Conservation (phyloP, 805 yeast species). For the Starmerella bombicola region DNA sequence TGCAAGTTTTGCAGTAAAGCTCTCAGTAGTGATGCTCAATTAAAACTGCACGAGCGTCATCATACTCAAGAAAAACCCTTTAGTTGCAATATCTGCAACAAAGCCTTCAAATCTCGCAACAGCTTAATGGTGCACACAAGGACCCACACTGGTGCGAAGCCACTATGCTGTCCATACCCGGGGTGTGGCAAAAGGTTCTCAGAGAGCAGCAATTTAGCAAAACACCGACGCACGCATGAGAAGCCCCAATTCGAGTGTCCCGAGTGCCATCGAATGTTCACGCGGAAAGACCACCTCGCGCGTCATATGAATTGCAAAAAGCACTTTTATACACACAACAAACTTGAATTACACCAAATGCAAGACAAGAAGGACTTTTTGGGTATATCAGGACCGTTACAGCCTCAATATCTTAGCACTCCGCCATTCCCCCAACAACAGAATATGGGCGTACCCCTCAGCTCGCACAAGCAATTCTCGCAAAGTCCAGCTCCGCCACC, state of each 20-base stretch:
- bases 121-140: constrained; percentile 73
- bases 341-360: too few species aligned
- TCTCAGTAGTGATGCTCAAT: constrained; percentile 66
- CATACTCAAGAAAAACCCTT: constrained; percentile 90
- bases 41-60: constrained; percentile 67
- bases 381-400: too few species aligned
- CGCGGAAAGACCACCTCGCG: constrained; percentile 22
- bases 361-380: too few species aligned
- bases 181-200: constrained; percentile 77
- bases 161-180: constrained; percentile 63
- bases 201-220: constrained; percentile 77
- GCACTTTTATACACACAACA: constrained; percentile 6
- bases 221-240: constrained; percentile 72
- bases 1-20: constrained; percentile 57
- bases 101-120: constrained; percentile 68
- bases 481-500: too few species aligned
- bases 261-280: constrained; percentile 19
- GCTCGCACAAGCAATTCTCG: too few species aligned
- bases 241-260: constrained; percentile 19
- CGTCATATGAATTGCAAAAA: constrained; percentile 18
- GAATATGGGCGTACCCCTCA: neutral
- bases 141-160: constrained; percentile 84
- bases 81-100: constrained; percentile 58
- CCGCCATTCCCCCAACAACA: neutral
- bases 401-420: too few species aligned